Evolutionary conservation across 2,329 filamentous ascomycete species (phyloP), one percentile per base, ranked within the genome.

Genomic region (Apiospora arundinis): DNA sequence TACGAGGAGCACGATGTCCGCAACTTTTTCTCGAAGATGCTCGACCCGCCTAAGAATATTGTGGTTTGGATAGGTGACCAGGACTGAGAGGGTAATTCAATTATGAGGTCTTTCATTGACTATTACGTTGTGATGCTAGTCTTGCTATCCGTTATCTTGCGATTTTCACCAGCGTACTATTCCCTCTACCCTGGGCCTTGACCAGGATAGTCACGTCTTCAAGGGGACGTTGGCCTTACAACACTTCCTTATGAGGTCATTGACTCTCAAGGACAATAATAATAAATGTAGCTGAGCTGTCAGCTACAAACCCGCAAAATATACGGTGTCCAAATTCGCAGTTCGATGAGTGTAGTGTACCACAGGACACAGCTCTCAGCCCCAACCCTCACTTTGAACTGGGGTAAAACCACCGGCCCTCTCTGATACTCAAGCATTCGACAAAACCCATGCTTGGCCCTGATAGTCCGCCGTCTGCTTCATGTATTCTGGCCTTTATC

Each of bases 1-100:
- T 45, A 68, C 21, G 66, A 68, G 66, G 46, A 48, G 66, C 66
- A 48, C 37, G 66, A 63, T 9, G 12, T 63, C 32, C 56, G 56
- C 32, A 28, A 63, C 1, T 63, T 63, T 18, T 63, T 63, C 18
- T 11, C 8, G 56, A 63, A 63, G n/a, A 3, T 63, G 16, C 32
- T 63, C 18, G 32, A 63, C n/a, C 56, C 56, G 32, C 56, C 56
- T 28, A 63, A 63, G 56, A 63, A 63, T 9, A 63, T 63, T 63
- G 56, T 63, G 28, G 32, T 63, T 40, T 63, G 56, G 56, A 63
- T 63, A 63, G 56, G 56, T 14, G 32, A 40, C 9, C 32, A 63
- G 11, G 56, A 63, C 18, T 63, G 32, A 63, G 52, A 16, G 5
- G 2, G 11, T 16, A 7, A 7, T 23, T 63, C 14, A 8, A 23